phyloP scores from a whole-genome alignment of 495 filamentous ascomycete genomes.

The Penicillium diatomitis region DNA sequence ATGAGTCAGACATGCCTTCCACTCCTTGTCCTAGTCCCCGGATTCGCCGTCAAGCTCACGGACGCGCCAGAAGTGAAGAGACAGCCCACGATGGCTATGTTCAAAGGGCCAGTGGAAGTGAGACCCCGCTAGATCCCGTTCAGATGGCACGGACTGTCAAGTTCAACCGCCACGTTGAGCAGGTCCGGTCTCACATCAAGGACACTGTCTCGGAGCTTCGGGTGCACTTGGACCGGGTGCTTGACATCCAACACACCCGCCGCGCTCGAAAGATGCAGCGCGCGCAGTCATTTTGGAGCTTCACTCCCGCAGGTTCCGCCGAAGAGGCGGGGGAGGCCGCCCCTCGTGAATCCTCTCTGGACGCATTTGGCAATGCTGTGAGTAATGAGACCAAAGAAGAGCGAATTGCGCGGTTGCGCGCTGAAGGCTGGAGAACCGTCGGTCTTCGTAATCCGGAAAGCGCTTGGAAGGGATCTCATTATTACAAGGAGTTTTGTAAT shows the following conservation, averaged over 20 bases:
- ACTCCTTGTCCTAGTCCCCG: background rate
- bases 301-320: conserved; percentile 17
- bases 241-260: conserved; percentile 19
- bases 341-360: conserved; percentile 3
- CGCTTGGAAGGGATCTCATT: conserved; percentile 29
- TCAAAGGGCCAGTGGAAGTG: background rate
- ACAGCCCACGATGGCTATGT: background rate
- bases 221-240: conserved; percentile 14
- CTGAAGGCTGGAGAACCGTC: conserved; percentile 27
- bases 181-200: conserved; percentile 19
- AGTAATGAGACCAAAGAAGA: conserved; percentile 25
- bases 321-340: background rate
- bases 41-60: too few species aligned
- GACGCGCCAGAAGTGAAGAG: too few species aligned
- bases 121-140: background rate
- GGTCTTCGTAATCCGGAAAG: conserved; percentile 21
- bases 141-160: conserved; percentile 3
- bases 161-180: conserved; percentile 18
- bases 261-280: conserved; percentile 15
- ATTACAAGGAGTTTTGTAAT: conserved; percentile 27
- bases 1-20: background rate
- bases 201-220: conserved; percentile 16
- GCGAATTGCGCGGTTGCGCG: conserved; percentile 24
- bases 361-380: conserved; percentile 12
- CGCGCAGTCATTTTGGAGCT: conserved; percentile 34